Conservation (phyloP, 768 basidiomycete genomes). For the Kondoa malvinella region DNA sequence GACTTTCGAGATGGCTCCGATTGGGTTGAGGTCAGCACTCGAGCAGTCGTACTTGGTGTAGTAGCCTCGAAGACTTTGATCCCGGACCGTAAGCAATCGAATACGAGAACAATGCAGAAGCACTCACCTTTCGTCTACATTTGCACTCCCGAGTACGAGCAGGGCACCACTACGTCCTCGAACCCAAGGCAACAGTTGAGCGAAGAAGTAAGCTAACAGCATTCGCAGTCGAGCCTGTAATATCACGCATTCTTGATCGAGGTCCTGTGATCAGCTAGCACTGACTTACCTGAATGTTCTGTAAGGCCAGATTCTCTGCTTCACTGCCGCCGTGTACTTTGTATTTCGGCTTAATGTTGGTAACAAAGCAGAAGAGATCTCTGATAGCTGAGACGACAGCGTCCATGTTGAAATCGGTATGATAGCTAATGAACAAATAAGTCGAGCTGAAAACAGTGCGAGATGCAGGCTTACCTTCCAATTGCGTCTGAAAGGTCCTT, state of each 20-base stretch:
- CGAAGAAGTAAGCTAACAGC: constrained; percentile 87
- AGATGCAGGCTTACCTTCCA: constrained; percentile 48
- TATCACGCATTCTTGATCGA: too few relatives aligned
- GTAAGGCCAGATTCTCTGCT: constrained; percentile 87
- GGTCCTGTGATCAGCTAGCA: too few relatives aligned
- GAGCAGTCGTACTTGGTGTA: constrained; percentile 97
- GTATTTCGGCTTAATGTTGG: constrained; percentile 55
- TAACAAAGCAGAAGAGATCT: constrained; percentile 66
- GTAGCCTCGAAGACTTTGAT: constrained; percentile 69
- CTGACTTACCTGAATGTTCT: constrained; percentile 72
- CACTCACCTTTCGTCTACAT: constrained; percentile 82
- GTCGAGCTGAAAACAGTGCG: constrained; percentile 10
- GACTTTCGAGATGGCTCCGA: constrained; percentile 93
- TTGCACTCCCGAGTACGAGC: constrained; percentile 90
- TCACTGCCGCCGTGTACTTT: constrained; percentile 66
- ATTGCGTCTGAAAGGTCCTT: constrained; percentile 74
- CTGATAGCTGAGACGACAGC: constrained; percentile 65
- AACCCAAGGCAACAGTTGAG: constrained; percentile 83
- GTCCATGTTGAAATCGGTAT: constrained; percentile 93
- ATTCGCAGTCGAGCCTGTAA: constrained; percentile 60
- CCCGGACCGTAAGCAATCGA: background rate
- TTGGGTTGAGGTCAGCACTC: constrained; percentile 89
- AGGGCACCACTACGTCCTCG: constrained; percentile 67
- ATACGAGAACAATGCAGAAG: background rate
- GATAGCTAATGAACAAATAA: constrained; percentile 47